phyloP scores from a whole-genome alignment of 2,329 filamentous ascomycete genomes.

The Colletotrichum graminicola region DNA sequence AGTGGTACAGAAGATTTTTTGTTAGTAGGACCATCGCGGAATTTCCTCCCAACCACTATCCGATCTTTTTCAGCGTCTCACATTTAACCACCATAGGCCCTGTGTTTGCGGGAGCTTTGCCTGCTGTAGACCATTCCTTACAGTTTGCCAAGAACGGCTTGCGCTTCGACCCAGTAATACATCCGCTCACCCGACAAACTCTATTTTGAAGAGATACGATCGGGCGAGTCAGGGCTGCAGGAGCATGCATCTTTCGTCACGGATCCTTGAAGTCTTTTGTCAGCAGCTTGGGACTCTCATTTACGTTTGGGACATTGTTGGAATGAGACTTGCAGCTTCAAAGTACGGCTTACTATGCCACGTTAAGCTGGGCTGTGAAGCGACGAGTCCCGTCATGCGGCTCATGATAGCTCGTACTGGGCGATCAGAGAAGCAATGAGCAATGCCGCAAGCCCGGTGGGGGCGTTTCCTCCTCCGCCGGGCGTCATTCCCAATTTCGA shows the following conservation, averaged over 20 bases:
- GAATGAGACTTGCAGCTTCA: background rate
- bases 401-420: constrained; percentile 21
- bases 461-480: constrained; percentile 44
- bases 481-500: constrained; percentile 44
- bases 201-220: constrained; percentile 14
- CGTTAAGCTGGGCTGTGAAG: background rate
- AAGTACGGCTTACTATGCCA: background rate
- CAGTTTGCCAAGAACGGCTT: constrained; percentile 1
- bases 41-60: background rate
- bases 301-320: background rate
- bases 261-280: constrained; percentile 17
- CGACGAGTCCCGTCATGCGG: constrained; percentile 25
- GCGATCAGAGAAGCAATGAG: constrained; percentile 30
- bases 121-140: background rate
- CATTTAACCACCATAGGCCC: background rate
- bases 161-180: constrained; percentile 18
- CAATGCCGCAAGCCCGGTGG: constrained; percentile 31
- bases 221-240: constrained; percentile 30
- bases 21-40: background rate
- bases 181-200: constrained; percentile 32
- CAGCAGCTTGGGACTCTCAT: constrained; percentile 2
- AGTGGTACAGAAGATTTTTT: background rate
- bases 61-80: background rate
- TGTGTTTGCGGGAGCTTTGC: constrained; percentile 13
- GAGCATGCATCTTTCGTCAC: background rate